A percentile compares a stretch with the other conserved stretches of the same genome.
phyloP scores from a whole-genome alignment of 2,329 filamentous ascomycete genomes.

The Seiridium unicorne region DNA sequence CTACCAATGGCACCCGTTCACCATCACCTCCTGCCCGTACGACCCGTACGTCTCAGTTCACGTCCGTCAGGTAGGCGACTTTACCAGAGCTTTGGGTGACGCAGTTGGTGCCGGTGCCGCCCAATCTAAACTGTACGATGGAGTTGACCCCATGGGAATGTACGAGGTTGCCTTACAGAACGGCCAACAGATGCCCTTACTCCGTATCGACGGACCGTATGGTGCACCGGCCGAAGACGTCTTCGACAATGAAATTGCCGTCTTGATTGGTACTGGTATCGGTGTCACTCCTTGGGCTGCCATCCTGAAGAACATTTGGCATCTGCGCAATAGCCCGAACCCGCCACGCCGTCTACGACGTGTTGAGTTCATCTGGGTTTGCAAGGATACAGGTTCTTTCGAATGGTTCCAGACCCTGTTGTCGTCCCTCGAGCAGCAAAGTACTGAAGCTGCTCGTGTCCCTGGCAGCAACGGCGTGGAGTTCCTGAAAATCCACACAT shows the following conservation, averaged over 20 bases:
- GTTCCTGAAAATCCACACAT: slow-evolving; percentile 97
- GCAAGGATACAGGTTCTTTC: slow-evolving; percentile 91
- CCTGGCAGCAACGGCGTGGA: slow-evolving; percentile 69
- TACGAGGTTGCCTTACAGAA: slow-evolving; percentile 96
- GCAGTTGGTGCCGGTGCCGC: slow-evolving; percentile 87
- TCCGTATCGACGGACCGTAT: slow-evolving; percentile 93
- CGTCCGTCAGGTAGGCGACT: slow-evolving; percentile 94
- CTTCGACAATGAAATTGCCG: slow-evolving; percentile 87
- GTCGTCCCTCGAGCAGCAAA: slow-evolving; percentile 86
- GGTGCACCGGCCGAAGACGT: slow-evolving; percentile 97
- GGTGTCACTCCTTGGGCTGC: slow-evolving; percentile 85
- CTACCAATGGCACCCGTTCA: slow-evolving; percentile 98
- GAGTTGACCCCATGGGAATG: slow-evolving; percentile 90
- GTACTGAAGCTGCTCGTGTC: slow-evolving; percentile 64
- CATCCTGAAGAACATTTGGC: slow-evolving; percentile 97
- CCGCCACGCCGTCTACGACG: slow-evolving; percentile 84
- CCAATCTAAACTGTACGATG: slow-evolving; percentile 86
- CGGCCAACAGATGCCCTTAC: slow-evolving; percentile 84
- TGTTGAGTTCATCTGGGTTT: slow-evolving; percentile 99
- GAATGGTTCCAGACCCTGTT: slow-evolving; percentile 98
- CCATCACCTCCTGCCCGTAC: slow-evolving; percentile 96
- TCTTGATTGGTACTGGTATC: slow-evolving; percentile 83
- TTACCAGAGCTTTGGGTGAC: slow-evolving; percentile 89
- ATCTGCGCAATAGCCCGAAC: slow-evolving; percentile 86
- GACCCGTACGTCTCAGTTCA: slow-evolving; percentile 94